Evolutionary conservation across 192 early-diverging fungal species (phyloP).

Genomic region (Diversispora epigaea): DNA sequence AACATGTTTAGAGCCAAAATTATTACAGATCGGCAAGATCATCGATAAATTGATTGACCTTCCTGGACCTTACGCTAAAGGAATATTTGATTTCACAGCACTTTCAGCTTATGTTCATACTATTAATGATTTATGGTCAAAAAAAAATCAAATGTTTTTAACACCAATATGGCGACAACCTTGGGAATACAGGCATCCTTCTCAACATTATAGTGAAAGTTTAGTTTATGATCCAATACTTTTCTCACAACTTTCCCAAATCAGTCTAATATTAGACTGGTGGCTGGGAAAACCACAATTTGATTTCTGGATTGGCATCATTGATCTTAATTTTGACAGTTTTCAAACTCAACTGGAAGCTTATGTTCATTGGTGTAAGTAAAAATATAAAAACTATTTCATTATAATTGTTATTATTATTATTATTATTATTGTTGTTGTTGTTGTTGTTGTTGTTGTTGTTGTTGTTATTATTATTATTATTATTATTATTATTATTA

Average conservation of each 20-base stretch:
- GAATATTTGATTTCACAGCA: constrained; percentile 15
- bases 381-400: background rate
- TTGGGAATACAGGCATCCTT: background rate
- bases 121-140: constrained; percentile 20
- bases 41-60: constrained; percentile 25
- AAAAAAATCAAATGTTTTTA: constrained; percentile 8
- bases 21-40: constrained; percentile 23
- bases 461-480: background rate
- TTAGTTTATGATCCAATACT: background rate
- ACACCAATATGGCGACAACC: constrained; percentile 15
- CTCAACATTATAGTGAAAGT: background rate
- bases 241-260: background rate
- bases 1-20: constrained; percentile 6
- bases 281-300: constrained; percentile 21
- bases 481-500: background rate
- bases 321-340: constrained; percentile 19
- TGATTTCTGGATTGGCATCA: constrained; percentile 23
- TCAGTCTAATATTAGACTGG: constrained; percentile 12
- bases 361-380: constrained; percentile 25
- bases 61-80: constrained; percentile 7
- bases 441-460: too few relatives aligned
- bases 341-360: constrained; percentile 18
- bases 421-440: too few relatives aligned
- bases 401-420: background rate
- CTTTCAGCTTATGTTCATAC: constrained; percentile 18